phyloP scores from a whole-genome alignment of 352 stramenopile species.

The Pythium sp. region DNA sequence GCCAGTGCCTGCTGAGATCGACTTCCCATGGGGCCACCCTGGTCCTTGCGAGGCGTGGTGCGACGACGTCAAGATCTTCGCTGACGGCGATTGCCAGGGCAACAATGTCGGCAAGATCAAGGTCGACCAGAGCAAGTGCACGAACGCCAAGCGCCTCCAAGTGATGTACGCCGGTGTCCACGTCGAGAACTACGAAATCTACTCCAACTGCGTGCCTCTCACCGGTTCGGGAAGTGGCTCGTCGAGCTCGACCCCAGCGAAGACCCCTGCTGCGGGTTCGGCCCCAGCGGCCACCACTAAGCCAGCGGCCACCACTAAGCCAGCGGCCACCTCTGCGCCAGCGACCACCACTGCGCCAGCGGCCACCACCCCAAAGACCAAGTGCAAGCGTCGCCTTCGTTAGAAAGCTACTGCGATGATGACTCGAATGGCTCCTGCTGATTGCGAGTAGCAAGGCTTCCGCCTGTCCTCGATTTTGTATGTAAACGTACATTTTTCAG shows the following conservation, averaged over 20 bases:
- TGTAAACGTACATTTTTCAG: not conserved
- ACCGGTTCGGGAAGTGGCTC: conserved; percentile 3
- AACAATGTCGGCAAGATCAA: conserved; percentile 26
- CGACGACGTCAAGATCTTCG: conserved; percentile 21
- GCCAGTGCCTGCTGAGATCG: conserved; percentile 18
- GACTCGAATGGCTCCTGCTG: not conserved
- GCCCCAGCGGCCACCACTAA: not conserved
- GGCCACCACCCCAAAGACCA: conserved; percentile 3
- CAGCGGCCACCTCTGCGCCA: not conserved
- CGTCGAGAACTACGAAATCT: conserved; percentile 20
- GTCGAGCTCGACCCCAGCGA: not conserved
- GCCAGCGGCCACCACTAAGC: not conserved
- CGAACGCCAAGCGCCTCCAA: conserved; percentile 18
- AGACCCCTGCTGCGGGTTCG: not conserved
- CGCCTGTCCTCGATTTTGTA: not conserved
- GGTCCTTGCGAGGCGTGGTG: conserved; percentile 23
- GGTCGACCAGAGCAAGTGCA: conserved; percentile 16
- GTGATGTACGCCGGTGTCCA: conserved; percentile 25
- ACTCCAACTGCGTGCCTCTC: conserved; percentile 13
- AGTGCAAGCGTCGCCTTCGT: conserved; percentile 8
- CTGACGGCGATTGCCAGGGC: conserved; percentile 19
- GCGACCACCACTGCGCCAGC: not conserved
- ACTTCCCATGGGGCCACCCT: conserved; percentile 25
- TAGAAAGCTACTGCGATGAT: conserved; percentile 1
- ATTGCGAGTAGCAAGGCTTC: not conserved